Base-by-base conservation (phyloP, 768 basidiomycete species). In the Termitomyces sp. region DNA sequence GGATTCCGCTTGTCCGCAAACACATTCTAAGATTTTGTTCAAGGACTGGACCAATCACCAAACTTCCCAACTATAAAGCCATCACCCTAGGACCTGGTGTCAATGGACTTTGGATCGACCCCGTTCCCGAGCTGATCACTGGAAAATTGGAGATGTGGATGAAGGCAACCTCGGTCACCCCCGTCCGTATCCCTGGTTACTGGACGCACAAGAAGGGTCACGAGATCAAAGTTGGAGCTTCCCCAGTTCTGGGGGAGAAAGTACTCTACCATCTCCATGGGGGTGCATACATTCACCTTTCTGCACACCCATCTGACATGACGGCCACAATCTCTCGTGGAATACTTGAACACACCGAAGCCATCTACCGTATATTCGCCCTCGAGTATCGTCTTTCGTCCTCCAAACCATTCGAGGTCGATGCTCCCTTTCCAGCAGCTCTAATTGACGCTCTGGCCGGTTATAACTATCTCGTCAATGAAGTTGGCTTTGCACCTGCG, bases 371-470 rank as follows among this genome's bases (percentile, higher is more conserved):
- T 41, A 71, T 75, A 5, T 79, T 89, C 63, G 78, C 79, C 12
- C 62, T 89, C 47, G 91, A 91, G 69, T 94, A 93, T 68, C 84
- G 89, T 5, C 78, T 86, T 43, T 81, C 83, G 39, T 70, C 81
- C 6, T 66, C 70, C 12, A 66, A 72, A 48, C 76, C 81, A 27
- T 71, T 71, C 63, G 58, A 65, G 28, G 68, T 73, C 12, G 70
- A 69, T 5, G 75, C 84, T 58, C 79, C 88, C 8, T 93, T 93
- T 73, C 91, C 91, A 0, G 75, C 86, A 0, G 87, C 87, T 19
- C 74, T 94, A 0, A 70, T 93, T 14, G 90, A 94, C 64, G 84
- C 82, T 3, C 70, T 92, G 10, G 80, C 86, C 1, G 89, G 85
- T 7, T 94, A 91, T 67, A 70, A 78, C 45, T 86, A 91, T 67